Evolutionary conservation across 2,329 filamentous ascomycete genomes (phyloP), one percentile per base, ranked within the genome.

Genomic region (Aureobasidium zeae): DNA sequence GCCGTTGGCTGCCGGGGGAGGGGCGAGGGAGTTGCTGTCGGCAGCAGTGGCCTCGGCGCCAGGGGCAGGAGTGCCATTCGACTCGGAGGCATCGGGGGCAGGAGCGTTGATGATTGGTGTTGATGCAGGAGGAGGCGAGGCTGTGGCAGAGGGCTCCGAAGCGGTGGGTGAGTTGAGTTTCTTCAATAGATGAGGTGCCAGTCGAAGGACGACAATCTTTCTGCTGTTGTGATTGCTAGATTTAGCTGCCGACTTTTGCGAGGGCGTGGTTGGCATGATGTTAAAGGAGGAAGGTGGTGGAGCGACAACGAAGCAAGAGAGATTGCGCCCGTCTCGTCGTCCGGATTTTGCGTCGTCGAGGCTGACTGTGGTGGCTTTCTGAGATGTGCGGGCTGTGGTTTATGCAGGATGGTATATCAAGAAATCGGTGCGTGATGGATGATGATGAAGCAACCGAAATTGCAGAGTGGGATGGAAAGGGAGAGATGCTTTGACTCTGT

Each of bases 1-100:
- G 10, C 71, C 67, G 5, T 71, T 77, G 44, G 54, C 54, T 26
- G 51, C 51, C 28, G 58, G 61, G 12, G 67, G 66, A 10, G 70
- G 65, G 36, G 68, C 67, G 28, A 70, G 57, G 29, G 66, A 59
- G 53, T 59, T 61, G 44, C 42, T 46, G 45, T 61, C 58, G 16
- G 57, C 57, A 20, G 59, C 58, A 33, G 63, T 63, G 50, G 53
- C 57, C 11, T 48, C 49, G 17, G 53, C 51, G 15, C 51, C 44
- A 11, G 60, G 60, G 36, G 61, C 52, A 10, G 63, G 60, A 17
- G 65, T 64, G 13, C 62, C 57, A 44, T 61, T 62, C 22, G 64
- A 63, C 37, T 71, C 67, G 42, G 64, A 62, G 11, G 64, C 50
- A 20, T 64, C 64, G 48, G 56, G 56, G 4, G 64, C 58, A 12